phyloP scores from a whole-genome alignment of 345 rosid species.

The Odontarrhena argentea region DNA sequence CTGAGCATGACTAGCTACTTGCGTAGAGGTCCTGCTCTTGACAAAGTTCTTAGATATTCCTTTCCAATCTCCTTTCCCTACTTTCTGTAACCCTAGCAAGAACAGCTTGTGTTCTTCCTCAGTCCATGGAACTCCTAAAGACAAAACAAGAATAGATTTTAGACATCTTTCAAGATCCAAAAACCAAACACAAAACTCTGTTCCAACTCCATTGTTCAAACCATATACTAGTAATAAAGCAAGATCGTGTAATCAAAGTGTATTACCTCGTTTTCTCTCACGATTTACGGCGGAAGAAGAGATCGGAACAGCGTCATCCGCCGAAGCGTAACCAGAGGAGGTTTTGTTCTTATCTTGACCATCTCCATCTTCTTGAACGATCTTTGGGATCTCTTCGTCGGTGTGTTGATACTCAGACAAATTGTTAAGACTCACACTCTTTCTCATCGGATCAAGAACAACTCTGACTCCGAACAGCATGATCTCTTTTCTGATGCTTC shows the following conservation, averaged over 20 bases:
- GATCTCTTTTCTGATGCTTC: slow-evolving; percentile 52
- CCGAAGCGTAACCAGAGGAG: slow-evolving; percentile 68
- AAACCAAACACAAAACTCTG: neutral
- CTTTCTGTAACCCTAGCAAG: slow-evolving; percentile 77
- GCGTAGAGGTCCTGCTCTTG: slow-evolving; percentile 85
- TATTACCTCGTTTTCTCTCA: slow-evolving; percentile 86
- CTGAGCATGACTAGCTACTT: slow-evolving; percentile 98
- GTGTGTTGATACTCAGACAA: slow-evolving; percentile 69
- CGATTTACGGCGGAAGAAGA: slow-evolving; percentile 50
- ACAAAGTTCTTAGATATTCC: slow-evolving; percentile 89
- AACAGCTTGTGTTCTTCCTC: slow-evolving; percentile 94
- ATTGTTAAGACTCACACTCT: slow-evolving; percentile 84
- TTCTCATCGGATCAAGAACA: slow-evolving; percentile 92
- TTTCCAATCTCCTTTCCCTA: slow-evolving; percentile 96
- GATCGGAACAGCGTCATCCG: slow-evolving; percentile 67
- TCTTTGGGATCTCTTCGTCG: slow-evolving; percentile 39
- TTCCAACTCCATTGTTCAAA: neutral
- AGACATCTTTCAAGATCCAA: slow-evolving; percentile 16
- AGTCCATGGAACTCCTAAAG: slow-evolving; percentile 88
- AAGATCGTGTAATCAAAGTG: neutral
- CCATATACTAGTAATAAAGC: too few species aligned
- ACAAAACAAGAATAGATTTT: neutral
- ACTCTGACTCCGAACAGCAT: slow-evolving; percentile 91
- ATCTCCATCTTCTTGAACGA: slow-evolving; percentile 10
- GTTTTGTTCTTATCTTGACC: slow-evolving; percentile 38